Evolutionary conservation across 176 grass and related monocot species (phyloP), one percentile per base, ranked within the genome.

Genomic region (Areca catechu): DNA sequence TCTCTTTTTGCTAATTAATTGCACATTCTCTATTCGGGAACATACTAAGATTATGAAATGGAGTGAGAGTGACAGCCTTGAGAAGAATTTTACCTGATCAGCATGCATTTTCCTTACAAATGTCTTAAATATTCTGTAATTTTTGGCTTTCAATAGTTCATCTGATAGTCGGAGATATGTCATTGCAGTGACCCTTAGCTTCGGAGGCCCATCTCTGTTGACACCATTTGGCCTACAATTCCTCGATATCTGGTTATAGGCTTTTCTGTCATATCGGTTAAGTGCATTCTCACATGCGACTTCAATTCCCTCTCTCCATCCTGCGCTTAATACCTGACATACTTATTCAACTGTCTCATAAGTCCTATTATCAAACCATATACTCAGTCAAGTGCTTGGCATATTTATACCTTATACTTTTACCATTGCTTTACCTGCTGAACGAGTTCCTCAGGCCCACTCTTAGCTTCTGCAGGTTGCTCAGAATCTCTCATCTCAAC

Each of bases 31-130:
- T 3, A 14, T 43, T 43, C 9, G 12, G 10, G 34, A 43, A 43
- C 34, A 43, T 43, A 12, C 2, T 43, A 43, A 14, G 10, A 43
- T 43, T 43, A 2, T 43, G 34, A 43, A 43, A 43, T 43, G 10
- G 34, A 14, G 7, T 14, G 6, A 43, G 34, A 14, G 7, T 14
- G 6, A 43, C 34, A 43, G 34, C 34, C 34, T 43, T 14, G 10
- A 43, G 34, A 43, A 43, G 34, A 43, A 43, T 10, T 19, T 29
- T 63, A 95, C 91, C 86, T 79, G 74, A 49, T 96, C 79, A 74
- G 91, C 91, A 71, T 96, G 91, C 91, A 96, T 96, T 81, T 79
- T 84, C 74, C 65, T 76, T 23, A 84, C 82, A 79, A 95, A 95
- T 54, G 60, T 79, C 78, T 65, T 76, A 61, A 95, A 95, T 65